Percentiles rank a stretch among this genome's conserved stretches.
Conservation (phyloP, 495 filamentous ascomycete genomes). For the Rostrohypoxylon terebratum region DNA sequence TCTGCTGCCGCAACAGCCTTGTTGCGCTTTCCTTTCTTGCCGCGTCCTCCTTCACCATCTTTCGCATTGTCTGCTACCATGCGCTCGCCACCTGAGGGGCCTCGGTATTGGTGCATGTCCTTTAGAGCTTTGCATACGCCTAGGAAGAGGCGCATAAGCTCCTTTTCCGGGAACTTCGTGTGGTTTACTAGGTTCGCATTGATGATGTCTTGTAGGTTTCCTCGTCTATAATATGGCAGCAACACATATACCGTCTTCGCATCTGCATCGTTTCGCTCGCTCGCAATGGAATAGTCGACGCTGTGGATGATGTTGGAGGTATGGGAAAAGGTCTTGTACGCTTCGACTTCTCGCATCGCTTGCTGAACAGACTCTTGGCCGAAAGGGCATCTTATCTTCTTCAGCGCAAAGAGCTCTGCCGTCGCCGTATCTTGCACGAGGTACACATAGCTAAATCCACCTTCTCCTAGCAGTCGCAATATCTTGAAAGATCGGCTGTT, state of each 20-base stretch:
- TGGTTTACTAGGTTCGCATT: slow-evolving; percentile 99
- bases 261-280: slow-evolving; percentile 69
- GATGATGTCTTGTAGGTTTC: slow-evolving; percentile 97
- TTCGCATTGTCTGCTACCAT: slow-evolving; percentile 57
- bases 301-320: slow-evolving; percentile 90
- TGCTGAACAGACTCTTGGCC: slow-evolving; percentile 94
- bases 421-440: slow-evolving; percentile 90
- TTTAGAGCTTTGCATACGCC: slow-evolving; percentile 89
- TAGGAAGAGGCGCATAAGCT: slow-evolving; percentile 88
- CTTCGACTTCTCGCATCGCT: slow-evolving; percentile 96
- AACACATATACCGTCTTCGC: slow-evolving; percentile 97
- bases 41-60: slow-evolving; percentile 58
- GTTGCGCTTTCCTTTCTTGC: slow-evolving; percentile 68
- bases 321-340: slow-evolving; percentile 87
- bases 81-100: slow-evolving; percentile 59
- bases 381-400: slow-evolving; percentile 98
- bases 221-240: slow-evolving; percentile 91
- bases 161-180: slow-evolving; percentile 84
- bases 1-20: slow-evolving; percentile 60
- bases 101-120: slow-evolving; percentile 89
- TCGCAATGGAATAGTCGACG: slow-evolving; percentile 79
- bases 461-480: slow-evolving; percentile 91
- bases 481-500: slow-evolving; percentile 97
- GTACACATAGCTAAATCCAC: slow-evolving; percentile 98
- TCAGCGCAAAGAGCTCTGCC: slow-evolving; percentile 88